Evolutionary conservation across 495 filamentous ascomycete genomes (phyloP), one percentile per base, ranked within the genome.

Genomic region (Letharia lupina): DNA sequence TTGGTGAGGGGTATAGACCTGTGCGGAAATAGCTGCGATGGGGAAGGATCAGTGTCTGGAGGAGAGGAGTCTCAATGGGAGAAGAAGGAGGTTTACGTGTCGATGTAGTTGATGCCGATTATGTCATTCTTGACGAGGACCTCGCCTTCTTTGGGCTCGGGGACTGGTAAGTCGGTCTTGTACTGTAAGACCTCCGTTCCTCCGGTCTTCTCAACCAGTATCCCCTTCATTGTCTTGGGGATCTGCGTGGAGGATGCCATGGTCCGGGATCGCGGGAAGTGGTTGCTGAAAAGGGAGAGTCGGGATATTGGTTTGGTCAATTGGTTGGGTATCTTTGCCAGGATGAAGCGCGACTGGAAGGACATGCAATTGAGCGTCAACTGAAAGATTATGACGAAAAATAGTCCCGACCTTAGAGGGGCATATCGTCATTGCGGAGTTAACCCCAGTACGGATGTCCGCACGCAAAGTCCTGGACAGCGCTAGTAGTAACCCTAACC

Each of bases 61-160:
- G 58, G 35, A 11, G 0, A 2, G 16, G 35, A 15, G 33, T 9
- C 7, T 60, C 15, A 6, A 9, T 41, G 62, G 28, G 20, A 28
- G 23, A 28, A 28, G 16, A 69, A 54, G 23, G 40, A 62, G 28
- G 37, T 47, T 44, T 61, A 61, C 60, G 69, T 73, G 69, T 79
- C 76, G 74, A 97, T 96, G 77, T 86, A 98, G 76, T 98, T 96
- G 63, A 98, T 79, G 23, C 93, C 93, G 56, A 90, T 83, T 71
- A 85, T 89, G 64, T 90, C 85, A 73, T 97, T 97, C 76, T 90
- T 89, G 58, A 98, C 84, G 4, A 98, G 82, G 40, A 97, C 67
- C 65, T 97, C 81, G 58, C 86, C 88, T 52, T 88, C 84, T 61
- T 84, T 76, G 40, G 87, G 85, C 35, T 80, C 77, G 0, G 93